Evolutionary conservation across 1,139 yeast genomes (phyloP).

Genomic region (Taphrina confusa): DNA sequence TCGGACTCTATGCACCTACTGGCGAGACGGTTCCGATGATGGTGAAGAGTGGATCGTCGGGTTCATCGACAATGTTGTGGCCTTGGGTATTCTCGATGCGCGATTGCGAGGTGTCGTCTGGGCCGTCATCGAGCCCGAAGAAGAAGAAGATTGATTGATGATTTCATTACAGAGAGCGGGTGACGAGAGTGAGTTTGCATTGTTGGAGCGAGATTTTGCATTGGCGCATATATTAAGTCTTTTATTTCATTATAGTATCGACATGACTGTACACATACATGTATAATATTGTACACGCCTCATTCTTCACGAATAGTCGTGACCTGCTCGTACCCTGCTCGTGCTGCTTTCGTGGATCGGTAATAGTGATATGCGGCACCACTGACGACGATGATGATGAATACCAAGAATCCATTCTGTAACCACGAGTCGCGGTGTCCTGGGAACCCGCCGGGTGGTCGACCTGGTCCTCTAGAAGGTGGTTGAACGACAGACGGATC

Average conservation of each 20-base stretch:
- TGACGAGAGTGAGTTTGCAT: too few relatives aligned
- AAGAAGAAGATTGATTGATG: too few relatives aligned
- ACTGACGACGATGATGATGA: not conserved
- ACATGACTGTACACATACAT: too few relatives aligned
- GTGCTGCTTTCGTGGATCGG: not conserved
- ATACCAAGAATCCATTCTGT: constrained; percentile 1
- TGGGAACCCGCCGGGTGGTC: not conserved
- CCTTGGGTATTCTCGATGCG: constrained; percentile 4
- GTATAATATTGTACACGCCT: too few relatives aligned
- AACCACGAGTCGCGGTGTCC: not conserved
- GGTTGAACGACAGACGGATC: constrained; percentile 8
- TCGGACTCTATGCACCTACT: not conserved
- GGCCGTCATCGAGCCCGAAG: constrained; percentile 5
- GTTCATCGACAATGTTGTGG: not conserved
- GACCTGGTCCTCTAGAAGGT: not conserved
- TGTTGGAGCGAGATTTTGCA: too few relatives aligned
- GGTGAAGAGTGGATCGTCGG: not conserved
- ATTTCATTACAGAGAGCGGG: too few relatives aligned
- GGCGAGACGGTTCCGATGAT: not conserved
- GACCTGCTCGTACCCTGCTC: constrained; percentile 8
- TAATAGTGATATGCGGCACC: not conserved
- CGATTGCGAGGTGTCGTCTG: constrained; percentile 12
- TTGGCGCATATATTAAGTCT: too few relatives aligned
- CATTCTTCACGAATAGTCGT: not conserved
- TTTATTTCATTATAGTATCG: too few relatives aligned